phyloP scores from a whole-genome alignment of 306 rosid genomes.

The Biancaea sappan region DNA sequence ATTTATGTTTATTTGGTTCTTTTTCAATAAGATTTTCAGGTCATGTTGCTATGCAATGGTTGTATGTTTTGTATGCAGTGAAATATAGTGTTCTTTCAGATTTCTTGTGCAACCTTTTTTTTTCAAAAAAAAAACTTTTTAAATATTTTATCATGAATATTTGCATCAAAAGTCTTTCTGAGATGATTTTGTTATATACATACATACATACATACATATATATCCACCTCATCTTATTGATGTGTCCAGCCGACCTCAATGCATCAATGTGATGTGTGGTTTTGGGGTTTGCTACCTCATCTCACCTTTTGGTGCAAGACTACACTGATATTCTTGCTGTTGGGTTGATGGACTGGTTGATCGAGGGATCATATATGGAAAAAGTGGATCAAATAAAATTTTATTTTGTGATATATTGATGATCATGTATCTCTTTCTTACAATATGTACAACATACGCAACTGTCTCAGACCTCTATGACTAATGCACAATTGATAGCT shows the following conservation, averaged over 20 bases:
- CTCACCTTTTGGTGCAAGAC: not conserved
- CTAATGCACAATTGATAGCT: slow-evolving; percentile 25
- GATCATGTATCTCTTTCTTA: slow-evolving; percentile 20
- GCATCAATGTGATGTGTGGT: slow-evolving; percentile 1
- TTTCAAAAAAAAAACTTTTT: too few species aligned
- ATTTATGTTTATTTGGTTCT: slow-evolving; percentile 10
- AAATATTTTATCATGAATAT: not conserved
- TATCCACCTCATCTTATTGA: slow-evolving; percentile 3
- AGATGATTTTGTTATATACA: not conserved
- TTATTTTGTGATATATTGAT: slow-evolving; percentile 27
- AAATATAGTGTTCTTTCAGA: not conserved
- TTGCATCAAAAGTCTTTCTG: slow-evolving; percentile 1
- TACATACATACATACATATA: too few species aligned
- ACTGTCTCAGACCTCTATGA: slow-evolving; percentile 9
- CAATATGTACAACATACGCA: not conserved
- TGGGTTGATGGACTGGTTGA: slow-evolving; percentile 19
- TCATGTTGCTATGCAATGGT: not conserved
- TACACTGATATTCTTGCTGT: slow-evolving; percentile 11
- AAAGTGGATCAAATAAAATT: not conserved
- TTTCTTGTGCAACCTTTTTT: too few species aligned
- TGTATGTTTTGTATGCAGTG: not conserved
- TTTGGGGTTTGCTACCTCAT: not conserved
- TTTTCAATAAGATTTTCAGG: not conserved
- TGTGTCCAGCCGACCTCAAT: not conserved
- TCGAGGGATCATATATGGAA: not conserved